Evolutionary conservation across 768 basidiomycete species (phyloP), one percentile per base, ranked within the genome.

Genomic region (Punctularia strigosozonata): DNA sequence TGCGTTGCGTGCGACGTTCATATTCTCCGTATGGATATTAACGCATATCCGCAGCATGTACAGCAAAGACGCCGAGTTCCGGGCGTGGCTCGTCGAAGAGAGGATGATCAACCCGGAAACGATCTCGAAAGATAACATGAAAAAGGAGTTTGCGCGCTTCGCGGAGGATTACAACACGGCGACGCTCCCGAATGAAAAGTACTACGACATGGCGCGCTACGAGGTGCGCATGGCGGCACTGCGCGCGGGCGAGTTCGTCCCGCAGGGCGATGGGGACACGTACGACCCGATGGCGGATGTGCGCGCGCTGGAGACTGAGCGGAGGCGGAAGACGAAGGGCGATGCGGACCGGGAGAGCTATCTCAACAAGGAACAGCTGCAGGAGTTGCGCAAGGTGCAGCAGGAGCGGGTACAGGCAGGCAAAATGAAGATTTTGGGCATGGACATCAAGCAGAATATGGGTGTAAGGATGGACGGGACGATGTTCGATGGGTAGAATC

Each of bases 131-230:
- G 88, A 92, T 36, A 80, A 82, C 45, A 78, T 75, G 43, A 80
- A 77, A 60, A 90, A 88, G 49, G 84, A 90, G 52, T 95, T 92
- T 55, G 65, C 74, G 4, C 68, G 70, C 17, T 92, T 83, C 50
- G 73, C 85, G 17, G 86, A 89, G 55, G 86, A 88, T 52, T 88
- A 68, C 52, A 86, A 89, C 50, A 87, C 83, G 22, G 90, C 89
- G 12, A 95, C 91, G 3, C 68, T 95, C 3, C 87, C 91, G 7
- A 84, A 94, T 50, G 89, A 92, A 56, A 95, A 95, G 56, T 95
- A 91, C 58, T 94, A 94, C 57, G 75, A 91, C 52, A 88, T 92
- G 73, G 77, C 76, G 39, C 70, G 74, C 4, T 90, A 89, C 54
- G 87, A 91, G 43, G 66, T 66, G 17, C 79, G 87, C 34, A 94